These are phyloP conservation scores for Kodamaea ohmeri DNA, from an alignment of 1,139 yeast species.

Conservation along the genomic window DNA sequence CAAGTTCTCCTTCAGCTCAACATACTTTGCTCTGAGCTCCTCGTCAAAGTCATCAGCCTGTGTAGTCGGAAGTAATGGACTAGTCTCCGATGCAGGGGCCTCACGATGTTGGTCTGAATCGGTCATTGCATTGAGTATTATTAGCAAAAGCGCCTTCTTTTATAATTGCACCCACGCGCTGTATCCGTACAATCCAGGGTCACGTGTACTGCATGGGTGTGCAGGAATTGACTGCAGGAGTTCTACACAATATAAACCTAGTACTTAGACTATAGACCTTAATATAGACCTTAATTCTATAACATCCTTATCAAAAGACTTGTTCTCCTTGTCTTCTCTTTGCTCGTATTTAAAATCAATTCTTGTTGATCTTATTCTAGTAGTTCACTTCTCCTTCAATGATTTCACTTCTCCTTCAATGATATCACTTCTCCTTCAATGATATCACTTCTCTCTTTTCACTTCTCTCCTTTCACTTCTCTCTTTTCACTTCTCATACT, in stretches of 20 bases:
- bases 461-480: not conserved
- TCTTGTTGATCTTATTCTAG: not conserved
- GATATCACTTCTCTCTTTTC: not conserved
- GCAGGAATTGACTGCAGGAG: too few species aligned
- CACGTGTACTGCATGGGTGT: constrained; percentile 2
- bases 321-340: not conserved
- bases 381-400: not conserved
- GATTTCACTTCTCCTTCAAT: not conserved
- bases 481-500: not conserved
- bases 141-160: not conserved
- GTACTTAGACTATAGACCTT: too few species aligned
- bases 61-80: constrained; percentile 3
- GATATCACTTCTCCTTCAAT: not conserved
- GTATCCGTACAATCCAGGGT: constrained; percentile 1
- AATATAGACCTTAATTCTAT: not conserved
- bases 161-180: constrained; percentile 3
- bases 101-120: not conserved
- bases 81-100: constrained; percentile 2
- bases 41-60: constrained; percentile 1
- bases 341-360: too few species aligned
- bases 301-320: not conserved
- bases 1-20: constrained; percentile 3
- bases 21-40: constrained; percentile 4
- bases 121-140: not conserved
- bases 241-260: too few species aligned